A percentile compares a stretch with the other conserved stretches of the same genome.
These are phyloP conservation scores for Periglandula ipomoeae DNA, from an alignment of 2,329 filamentous ascomycete species.

Conservation along the genomic window DNA sequence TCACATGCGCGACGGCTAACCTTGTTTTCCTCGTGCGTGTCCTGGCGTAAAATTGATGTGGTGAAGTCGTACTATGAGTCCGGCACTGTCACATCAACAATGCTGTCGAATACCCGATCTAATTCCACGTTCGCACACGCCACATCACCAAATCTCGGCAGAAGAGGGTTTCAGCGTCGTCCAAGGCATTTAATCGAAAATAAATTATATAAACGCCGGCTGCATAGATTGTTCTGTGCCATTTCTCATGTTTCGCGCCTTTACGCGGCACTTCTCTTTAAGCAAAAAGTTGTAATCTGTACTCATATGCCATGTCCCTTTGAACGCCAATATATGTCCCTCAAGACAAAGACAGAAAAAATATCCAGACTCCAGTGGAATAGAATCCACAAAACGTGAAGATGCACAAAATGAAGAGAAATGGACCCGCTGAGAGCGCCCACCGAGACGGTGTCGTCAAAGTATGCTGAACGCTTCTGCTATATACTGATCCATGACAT, in stretches of 20 bases:
- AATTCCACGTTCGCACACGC: no score
- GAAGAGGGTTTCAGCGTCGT: no score
- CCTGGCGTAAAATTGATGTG: no score
- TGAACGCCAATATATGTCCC: conserved; percentile 1
- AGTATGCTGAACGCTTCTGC: conserved; percentile 1
- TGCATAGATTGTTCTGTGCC: neutral
- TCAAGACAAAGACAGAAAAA: neutral
- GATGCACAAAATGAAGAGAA: neutral
- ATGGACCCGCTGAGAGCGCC: neutral
- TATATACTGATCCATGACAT: conserved; percentile 2
- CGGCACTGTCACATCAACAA: no score
- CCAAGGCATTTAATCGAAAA: no score
- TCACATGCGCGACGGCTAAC: no score
- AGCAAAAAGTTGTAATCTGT: neutral
- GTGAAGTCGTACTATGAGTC: no score
- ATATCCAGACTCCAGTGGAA: neutral
- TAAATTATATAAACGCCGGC: neutral
- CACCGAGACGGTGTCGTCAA: neutral
- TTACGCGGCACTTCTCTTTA: neutral
- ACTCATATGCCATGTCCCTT: neutral
- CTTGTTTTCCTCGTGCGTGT: no score
- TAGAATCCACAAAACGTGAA: neutral
- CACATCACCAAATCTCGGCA: no score
- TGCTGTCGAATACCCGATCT: no score
- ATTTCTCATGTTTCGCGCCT: neutral